Percentiles rank a stretch among this genome's conserved stretches.
These are phyloP conservation scores for Cladophialophora carrionii DNA, from an alignment of 2,329 filamentous ascomycete genomes.

Conservation along the genomic window DNA sequence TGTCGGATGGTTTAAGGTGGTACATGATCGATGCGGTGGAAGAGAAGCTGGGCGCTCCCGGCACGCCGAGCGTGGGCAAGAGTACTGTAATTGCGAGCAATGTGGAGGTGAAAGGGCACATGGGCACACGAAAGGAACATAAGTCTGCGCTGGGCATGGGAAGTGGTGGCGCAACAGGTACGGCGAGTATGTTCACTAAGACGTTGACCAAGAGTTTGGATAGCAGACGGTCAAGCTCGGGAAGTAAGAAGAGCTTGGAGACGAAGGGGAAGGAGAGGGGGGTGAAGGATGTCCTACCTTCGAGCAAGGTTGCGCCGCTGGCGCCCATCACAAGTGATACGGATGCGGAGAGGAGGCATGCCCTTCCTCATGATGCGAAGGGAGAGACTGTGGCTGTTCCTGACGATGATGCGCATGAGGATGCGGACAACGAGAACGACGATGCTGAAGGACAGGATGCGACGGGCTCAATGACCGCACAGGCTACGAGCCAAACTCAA, in stretches of 20 bases:
- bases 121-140: constrained; percentile 40
- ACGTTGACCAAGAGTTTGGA: constrained; percentile 86
- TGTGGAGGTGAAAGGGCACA: constrained; percentile 77
- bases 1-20: constrained; percentile 93
- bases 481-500: constrained; percentile 3
- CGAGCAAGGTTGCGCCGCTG: constrained; percentile 24
- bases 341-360: constrained; percentile 40
- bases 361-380: constrained; percentile 6
- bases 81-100: constrained; percentile 86
- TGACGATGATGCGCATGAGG: constrained; percentile 20
- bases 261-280: constrained; percentile 28
- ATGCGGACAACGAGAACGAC: constrained; percentile 24
- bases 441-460: constrained; percentile 12
- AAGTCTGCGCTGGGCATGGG: constrained; percentile 32
- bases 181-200: constrained; percentile 66
- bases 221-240: constrained; percentile 84
- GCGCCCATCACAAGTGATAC: constrained; percentile 39
- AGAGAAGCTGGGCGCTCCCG: constrained; percentile 87
- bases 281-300: constrained; percentile 24
- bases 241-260: constrained; percentile 70
- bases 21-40: constrained; percentile 92
- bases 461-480: constrained; percentile 6
- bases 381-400: background rate
- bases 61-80: constrained; percentile 89
- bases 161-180: constrained; percentile 39